These are phyloP conservation scores for Jaapia argillacea DNA, from an alignment of 768 basidiomycete species.

Conservation along the genomic window DNA sequence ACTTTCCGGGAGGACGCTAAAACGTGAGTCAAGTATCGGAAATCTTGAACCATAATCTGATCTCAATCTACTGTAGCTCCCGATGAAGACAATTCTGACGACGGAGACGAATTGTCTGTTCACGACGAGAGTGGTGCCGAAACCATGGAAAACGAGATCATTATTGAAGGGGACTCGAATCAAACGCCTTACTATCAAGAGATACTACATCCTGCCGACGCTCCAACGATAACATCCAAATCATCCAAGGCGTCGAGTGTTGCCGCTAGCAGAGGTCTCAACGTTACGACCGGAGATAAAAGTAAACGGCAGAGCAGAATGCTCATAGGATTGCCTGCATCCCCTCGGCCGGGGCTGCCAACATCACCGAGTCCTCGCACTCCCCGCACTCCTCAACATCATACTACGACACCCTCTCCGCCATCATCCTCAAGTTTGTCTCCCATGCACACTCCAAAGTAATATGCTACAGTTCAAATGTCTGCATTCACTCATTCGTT, in stretches of 20 bases:
- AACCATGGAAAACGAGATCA: constrained; percentile 48
- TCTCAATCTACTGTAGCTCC: constrained; percentile 9
- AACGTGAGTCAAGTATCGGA: constrained; percentile 33
- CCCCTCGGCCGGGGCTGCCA: constrained; percentile 17
- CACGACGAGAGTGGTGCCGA: constrained; percentile 73
- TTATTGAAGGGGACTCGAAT: constrained; percentile 35
- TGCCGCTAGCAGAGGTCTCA: constrained; percentile 65
- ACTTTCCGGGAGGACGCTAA: constrained; percentile 56
- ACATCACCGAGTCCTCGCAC: not conserved
- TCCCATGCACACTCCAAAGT: constrained; percentile 4
- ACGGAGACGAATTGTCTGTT: constrained; percentile 56
- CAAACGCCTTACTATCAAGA: constrained; percentile 10
- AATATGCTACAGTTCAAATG: not conserved
- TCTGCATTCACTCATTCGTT: not conserved
- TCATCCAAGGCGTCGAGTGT: constrained; percentile 41
- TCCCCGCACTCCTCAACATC: constrained; percentile 4
- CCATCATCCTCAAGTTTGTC: too few relatives aligned
- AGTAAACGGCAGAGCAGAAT: constrained; percentile 51
- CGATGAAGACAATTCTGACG: constrained; percentile 46
- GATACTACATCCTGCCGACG: constrained; percentile 26
- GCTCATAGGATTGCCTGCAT: constrained; percentile 51
- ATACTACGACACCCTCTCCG: constrained; percentile 3
- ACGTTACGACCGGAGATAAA: constrained; percentile 47
- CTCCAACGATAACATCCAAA: constrained; percentile 16
- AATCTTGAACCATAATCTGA: too few relatives aligned